Conservation (phyloP, 202 grass and related monocot genomes). For the Schoenoplectus tabernaemontani region DNA sequence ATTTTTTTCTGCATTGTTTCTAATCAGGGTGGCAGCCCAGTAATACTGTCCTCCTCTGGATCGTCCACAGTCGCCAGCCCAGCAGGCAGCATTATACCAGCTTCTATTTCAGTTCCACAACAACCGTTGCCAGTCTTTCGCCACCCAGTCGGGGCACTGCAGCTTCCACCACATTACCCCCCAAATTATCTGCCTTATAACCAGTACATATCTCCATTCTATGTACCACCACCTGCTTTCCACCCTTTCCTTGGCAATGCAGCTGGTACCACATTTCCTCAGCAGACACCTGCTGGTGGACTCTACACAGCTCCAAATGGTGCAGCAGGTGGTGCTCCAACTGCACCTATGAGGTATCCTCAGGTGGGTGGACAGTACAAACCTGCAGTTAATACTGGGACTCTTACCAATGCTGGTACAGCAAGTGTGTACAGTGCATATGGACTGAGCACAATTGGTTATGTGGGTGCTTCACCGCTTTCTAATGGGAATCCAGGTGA, state of each 20-base stretch:
- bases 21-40: constrained; percentile 39
- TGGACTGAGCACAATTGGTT: constrained; percentile 50
- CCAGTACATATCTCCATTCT: constrained; percentile 67
- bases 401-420: constrained; percentile 42
- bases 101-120: constrained; percentile 69
- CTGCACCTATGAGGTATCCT: constrained; percentile 46
- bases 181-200: constrained; percentile 64
- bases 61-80: constrained; percentile 40
- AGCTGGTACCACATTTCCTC: constrained; percentile 41
- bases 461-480: constrained; percentile 36
- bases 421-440: constrained; percentile 54
- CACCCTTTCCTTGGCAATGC: constrained; percentile 60
- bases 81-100: constrained; percentile 42
- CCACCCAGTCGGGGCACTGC: constrained; percentile 55
- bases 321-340: constrained; percentile 27
- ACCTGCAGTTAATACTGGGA: constrained; percentile 52
- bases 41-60: constrained; percentile 39
- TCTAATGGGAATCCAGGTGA: constrained; percentile 39
- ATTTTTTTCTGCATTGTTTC: neutral
- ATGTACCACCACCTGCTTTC: constrained; percentile 45
- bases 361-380: constrained; percentile 46
- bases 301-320: constrained; percentile 54
- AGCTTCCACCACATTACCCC: constrained; percentile 66
- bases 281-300: constrained; percentile 51
- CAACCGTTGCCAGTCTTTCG: constrained; percentile 59